phyloP scores from a whole-genome alignment of 805 yeast species.

The Cyberlindnera japonica region DNA sequence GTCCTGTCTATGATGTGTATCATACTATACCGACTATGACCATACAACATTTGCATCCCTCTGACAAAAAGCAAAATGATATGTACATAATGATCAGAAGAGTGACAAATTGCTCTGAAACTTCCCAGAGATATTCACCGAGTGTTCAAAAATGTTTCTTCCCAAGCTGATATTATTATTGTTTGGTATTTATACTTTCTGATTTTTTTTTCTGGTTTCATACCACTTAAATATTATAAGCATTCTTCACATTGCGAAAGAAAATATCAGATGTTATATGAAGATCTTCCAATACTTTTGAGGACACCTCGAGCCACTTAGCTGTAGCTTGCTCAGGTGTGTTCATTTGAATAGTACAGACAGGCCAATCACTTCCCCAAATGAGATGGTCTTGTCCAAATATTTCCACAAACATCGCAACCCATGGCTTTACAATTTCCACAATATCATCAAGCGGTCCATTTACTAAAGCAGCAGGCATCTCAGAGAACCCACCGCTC shows the following conservation, averaged over 20 bases:
- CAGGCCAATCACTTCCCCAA: slow-evolving; percentile 48
- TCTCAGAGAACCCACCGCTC: slow-evolving; percentile 41
- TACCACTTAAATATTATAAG: slow-evolving; percentile 23
- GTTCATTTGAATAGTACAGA: slow-evolving; percentile 28
- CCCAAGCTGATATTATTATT: too few relatives aligned
- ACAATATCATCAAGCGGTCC: slow-evolving; percentile 17
- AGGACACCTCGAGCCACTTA: slow-evolving; percentile 28
- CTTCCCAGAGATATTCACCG: too few relatives aligned
- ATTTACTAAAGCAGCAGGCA: slow-evolving; percentile 23
- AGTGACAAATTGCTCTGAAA: too few relatives aligned
- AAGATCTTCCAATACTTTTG: slow-evolving; percentile 20
- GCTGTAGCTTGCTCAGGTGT: slow-evolving; percentile 15
- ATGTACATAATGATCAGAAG: too few relatives aligned
- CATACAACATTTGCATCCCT: too few relatives aligned
- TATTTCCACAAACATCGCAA: slow-evolving; percentile 26
- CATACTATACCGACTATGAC: too few relatives aligned
- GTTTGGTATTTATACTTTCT: too few relatives aligned
- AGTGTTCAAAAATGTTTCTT: too few relatives aligned
- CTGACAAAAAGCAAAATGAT: too few relatives aligned
- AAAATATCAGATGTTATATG: slow-evolving; percentile 17
- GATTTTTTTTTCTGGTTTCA: too few relatives aligned
- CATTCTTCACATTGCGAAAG: slow-evolving; percentile 20
- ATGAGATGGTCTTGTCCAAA: slow-evolving; percentile 33
- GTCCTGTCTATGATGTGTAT: too few relatives aligned
- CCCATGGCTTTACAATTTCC: slow-evolving; percentile 32